These are phyloP conservation scores for Cystobasidium ongulense DNA, from an alignment of 768 basidiomycete species.

Conservation along the genomic window DNA sequence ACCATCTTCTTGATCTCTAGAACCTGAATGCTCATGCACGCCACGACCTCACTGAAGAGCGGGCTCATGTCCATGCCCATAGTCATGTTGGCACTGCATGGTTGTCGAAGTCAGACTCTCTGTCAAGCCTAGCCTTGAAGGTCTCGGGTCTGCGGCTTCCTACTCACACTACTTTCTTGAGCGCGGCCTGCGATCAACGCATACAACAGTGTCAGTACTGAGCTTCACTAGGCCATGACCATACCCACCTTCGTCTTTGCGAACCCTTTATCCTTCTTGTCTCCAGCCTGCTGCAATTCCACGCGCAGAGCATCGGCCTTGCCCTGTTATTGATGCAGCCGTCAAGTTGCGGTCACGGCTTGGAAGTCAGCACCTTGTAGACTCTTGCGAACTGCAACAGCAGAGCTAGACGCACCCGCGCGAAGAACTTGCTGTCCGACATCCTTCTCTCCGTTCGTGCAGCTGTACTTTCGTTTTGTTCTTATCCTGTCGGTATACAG, in stretches of 20 bases:
- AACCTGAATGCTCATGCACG: slow-evolving; percentile 86
- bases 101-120: background rate
- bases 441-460: background rate
- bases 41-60: slow-evolving; percentile 88
- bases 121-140: background rate
- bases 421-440: slow-evolving; percentile 36
- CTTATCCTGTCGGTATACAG: too few relatives aligned
- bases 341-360: background rate
- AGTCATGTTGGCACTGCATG: slow-evolving; percentile 72
- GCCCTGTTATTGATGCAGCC: slow-evolving; percentile 53
- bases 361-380: background rate
- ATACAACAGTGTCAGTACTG: background rate
- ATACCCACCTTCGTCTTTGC: slow-evolving; percentile 74
- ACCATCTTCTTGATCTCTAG: slow-evolving; percentile 91
- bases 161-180: slow-evolving; percentile 26
- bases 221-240: slow-evolving; percentile 63
- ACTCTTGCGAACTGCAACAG: background rate
- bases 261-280: slow-evolving; percentile 89
- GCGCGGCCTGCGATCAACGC: background rate
- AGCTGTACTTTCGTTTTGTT: background rate
- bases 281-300: slow-evolving; percentile 57
- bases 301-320: slow-evolving; percentile 59
- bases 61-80: slow-evolving; percentile 83
- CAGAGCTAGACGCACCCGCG: slow-evolving; percentile 11
- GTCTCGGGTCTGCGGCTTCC: background rate